A percentile compares a stretch with the other conserved stretches of the same genome.
phyloP scores from a whole-genome alignment of 345 rosid species.

The Eucalyptus paniculata region DNA sequence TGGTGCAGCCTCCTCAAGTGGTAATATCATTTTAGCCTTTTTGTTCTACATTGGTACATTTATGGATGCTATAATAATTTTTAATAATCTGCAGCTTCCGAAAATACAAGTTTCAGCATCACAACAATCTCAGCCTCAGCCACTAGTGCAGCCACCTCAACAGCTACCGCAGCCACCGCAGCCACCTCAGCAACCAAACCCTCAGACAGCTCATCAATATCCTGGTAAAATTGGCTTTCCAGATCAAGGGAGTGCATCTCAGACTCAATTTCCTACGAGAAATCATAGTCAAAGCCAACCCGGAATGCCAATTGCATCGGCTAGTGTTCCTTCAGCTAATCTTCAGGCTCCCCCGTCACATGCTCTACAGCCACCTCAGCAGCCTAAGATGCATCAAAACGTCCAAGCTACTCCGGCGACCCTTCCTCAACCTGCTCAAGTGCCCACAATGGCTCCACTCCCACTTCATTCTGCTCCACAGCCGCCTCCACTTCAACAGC shows the following conservation, averaged over 20 bases:
- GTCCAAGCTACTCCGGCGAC: conserved; percentile 29
- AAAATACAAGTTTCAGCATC: conserved; percentile 39
- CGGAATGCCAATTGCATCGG: conserved; percentile 27
- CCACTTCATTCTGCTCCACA: conserved; percentile 57
- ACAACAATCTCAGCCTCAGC: conserved; percentile 58
- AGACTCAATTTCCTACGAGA: conserved; percentile 34
- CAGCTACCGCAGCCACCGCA: conserved; percentile 26
- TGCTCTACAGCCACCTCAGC: conserved; percentile 39
- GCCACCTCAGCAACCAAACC: conserved; percentile 29
- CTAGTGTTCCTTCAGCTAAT: conserved; percentile 32
- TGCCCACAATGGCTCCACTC: conserved; percentile 26
- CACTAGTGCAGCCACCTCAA: conserved; percentile 31
- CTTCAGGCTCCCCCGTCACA: conserved; percentile 56
- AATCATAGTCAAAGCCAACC: conserved; percentile 50
- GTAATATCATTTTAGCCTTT: conserved; percentile 20
- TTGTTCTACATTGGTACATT: not conserved
- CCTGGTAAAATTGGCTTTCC: conserved; percentile 34
- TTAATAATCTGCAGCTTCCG: conserved; percentile 40
- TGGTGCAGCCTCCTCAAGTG: conserved; percentile 92
- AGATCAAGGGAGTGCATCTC: conserved; percentile 41
- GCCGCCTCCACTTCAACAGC: conserved; percentile 40
- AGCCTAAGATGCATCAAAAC: conserved; percentile 53
- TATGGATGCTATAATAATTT: not conserved
- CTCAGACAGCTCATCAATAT: conserved; percentile 29
- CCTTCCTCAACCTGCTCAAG: conserved; percentile 51